phyloP scores from a whole-genome alignment of 805 yeast species.

The Nakazawaea wyomingensis region DNA sequence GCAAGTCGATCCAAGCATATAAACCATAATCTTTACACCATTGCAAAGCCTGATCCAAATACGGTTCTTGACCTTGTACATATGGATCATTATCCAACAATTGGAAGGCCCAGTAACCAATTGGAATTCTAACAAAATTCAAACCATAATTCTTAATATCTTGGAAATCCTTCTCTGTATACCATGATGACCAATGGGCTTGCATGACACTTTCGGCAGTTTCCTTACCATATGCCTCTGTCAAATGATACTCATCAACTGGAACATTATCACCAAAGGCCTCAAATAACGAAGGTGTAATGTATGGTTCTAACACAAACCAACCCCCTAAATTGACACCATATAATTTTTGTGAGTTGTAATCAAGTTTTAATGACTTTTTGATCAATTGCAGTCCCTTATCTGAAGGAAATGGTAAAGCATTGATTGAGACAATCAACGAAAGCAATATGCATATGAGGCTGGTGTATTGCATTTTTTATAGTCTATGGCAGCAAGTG shows the following conservation, averaged over 20 bases:
- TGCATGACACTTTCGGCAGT: slow-evolving; percentile 38
- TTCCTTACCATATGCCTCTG: slow-evolving; percentile 41
- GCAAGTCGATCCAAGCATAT: slow-evolving; percentile 71
- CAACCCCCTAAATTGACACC: slow-evolving; percentile 68
- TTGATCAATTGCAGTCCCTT: slow-evolving; percentile 15
- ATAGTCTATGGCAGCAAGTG: not conserved
- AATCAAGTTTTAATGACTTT: slow-evolving; percentile 26
- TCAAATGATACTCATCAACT: slow-evolving; percentile 56
- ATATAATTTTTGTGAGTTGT: slow-evolving; percentile 21
- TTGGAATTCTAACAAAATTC: slow-evolving; percentile 69
- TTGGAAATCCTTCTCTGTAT: slow-evolving; percentile 52
- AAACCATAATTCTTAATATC: slow-evolving; percentile 49
- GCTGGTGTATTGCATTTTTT: not conserved
- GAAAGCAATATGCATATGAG: not conserved
- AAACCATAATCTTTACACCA: slow-evolving; percentile 62
- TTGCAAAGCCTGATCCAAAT: slow-evolving; percentile 56
- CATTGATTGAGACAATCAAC: slow-evolving; percentile 2
- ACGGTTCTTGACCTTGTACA: slow-evolving; percentile 59
- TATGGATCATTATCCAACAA: slow-evolving; percentile 50
- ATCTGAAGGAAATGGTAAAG: not conserved
- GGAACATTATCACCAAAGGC: slow-evolving; percentile 38
- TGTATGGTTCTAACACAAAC: slow-evolving; percentile 67
- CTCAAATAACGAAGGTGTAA: slow-evolving; percentile 58
- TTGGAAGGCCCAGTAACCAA: slow-evolving; percentile 78
- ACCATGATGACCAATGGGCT: slow-evolving; percentile 54